Conservation (phyloP, 805 yeast species). For the Candida methanosorbosa region DNA sequence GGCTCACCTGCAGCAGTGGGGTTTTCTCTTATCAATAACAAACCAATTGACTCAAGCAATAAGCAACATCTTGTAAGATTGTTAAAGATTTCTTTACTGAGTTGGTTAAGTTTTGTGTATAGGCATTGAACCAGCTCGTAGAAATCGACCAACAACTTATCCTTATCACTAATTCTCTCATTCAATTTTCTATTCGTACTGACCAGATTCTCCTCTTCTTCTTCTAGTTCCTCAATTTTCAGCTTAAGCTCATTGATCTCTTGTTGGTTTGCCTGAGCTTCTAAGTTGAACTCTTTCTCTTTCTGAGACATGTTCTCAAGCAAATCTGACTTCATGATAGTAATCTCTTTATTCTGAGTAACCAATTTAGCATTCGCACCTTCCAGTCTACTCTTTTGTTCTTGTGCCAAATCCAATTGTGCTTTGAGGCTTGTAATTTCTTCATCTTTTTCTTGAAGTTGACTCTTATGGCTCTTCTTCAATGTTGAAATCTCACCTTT, state of each 20-base stretch:
- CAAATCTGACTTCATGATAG: conserved; percentile 49
- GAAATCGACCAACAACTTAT: conserved; percentile 12
- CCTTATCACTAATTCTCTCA: conserved; percentile 15
- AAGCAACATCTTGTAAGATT: conserved; percentile 42
- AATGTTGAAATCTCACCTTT: conserved; percentile 5
- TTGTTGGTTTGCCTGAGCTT: conserved; percentile 37
- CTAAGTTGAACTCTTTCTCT: conserved; percentile 49
- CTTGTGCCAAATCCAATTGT: conserved; percentile 3
- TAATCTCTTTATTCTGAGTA: conserved; percentile 16
- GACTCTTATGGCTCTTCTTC: not conserved
- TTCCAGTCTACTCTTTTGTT: conserved; percentile 10
- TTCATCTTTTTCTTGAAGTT: conserved; percentile 1
- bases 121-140: conserved; percentile 14
- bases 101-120: conserved; percentile 29
- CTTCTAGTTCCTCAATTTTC: conserved; percentile 43
- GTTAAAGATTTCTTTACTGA: conserved; percentile 28
- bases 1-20: conserved; percentile 19
- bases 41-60: conserved; percentile 68
- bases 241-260: conserved; percentile 40
- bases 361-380: conserved; percentile 17
- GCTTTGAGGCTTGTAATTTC: conserved; percentile 3
- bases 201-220: conserved; percentile 31
- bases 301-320: conserved; percentile 60
- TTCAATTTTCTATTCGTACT: conserved; percentile 31
- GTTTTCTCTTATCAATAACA: conserved; percentile 44